Evolutionary conservation across 768 basidiomycete species (phyloP), one percentile per base, ranked within the genome.

Genomic region (Hemileccinum impolitum): DNA sequence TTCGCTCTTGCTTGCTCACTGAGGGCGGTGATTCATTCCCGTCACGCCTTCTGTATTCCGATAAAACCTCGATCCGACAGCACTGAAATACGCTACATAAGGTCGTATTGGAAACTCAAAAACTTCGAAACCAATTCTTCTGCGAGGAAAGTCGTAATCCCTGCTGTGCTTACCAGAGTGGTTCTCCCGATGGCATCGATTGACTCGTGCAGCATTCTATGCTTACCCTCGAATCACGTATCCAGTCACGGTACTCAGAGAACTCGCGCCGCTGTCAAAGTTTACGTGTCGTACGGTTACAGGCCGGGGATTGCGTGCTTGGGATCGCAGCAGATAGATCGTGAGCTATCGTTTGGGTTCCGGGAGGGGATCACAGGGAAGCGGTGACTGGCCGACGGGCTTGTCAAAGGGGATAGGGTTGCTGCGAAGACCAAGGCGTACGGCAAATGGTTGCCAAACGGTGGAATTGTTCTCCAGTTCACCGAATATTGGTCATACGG

Each of bases 111-210:
- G 54, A 55, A 64, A 45, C 48, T 13, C 40, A 44, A 43, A 34
- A 48, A 35, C 47, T 50, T 51, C 48, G 52, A 60, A 44, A 35
- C 42, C 42, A 38, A 41, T 47, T 46, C 50, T 54, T 61, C 44
- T 48, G 50, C 51, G 43, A 56, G 45, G 50, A 15, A 47, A 45
- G 43, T 43, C 50, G 46, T 52, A 42, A 58, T 61, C 48, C 50
- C 34, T 53, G 46, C 35, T 50, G 28, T 48, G 26, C 49, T 50
- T 38, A 41, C 38, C 9, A 36, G 37, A 15, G 42, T 23, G 23
- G 52, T 63, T 62, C 61, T 50, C 55, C 63, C 60, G 57, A 63
- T 63, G 60, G 58, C 62, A 64, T 65, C 58, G 63, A 65, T 58
- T 61, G 52, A 55, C 52, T 55, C 30, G 47, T 39, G 60, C 54